phyloP scores from a whole-genome alignment of 148 eudicot genomes.

The Rhododendron ferrugineum region DNA sequence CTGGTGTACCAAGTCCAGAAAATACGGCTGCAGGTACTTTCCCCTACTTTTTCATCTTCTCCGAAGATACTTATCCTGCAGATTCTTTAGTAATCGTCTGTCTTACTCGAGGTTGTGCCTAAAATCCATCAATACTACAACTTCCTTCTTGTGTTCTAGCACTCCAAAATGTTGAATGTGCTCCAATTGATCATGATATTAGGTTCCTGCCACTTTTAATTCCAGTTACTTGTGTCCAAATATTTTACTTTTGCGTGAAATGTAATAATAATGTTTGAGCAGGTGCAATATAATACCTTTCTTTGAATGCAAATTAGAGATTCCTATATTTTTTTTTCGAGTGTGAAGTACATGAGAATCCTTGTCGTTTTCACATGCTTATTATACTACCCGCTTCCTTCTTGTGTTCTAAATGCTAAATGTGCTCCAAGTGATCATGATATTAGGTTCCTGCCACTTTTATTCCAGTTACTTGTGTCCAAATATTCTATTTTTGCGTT shows the following conservation, averaged over 20 bases:
- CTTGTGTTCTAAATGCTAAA: neutral
- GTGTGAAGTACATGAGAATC: neutral
- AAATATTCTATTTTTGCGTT: neutral
- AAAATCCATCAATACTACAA: neutral
- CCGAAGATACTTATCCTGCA: neutral
- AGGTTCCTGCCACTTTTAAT: neutral
- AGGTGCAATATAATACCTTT: neutral
- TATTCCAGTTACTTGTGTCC: neutral
- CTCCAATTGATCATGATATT: neutral
- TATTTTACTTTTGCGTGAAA: neutral
- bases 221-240: neutral
- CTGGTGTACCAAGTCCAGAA: conserved; percentile 90
- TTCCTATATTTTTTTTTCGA: neutral
- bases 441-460: neutral
- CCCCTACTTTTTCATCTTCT: neutral
- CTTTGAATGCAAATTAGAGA: neutral
- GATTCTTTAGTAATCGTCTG: neutral
- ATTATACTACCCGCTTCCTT: neutral
- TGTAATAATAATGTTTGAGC: neutral
- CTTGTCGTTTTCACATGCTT: neutral
- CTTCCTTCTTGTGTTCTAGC: neutral
- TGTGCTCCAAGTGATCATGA: neutral
- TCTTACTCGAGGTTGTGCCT: neutral
- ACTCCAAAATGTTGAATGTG: neutral
- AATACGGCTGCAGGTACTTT: conserved; percentile 76